phyloP scores from a whole-genome alignment of 495 filamentous ascomycete species.

The Gamarada debralockiae region DNA sequence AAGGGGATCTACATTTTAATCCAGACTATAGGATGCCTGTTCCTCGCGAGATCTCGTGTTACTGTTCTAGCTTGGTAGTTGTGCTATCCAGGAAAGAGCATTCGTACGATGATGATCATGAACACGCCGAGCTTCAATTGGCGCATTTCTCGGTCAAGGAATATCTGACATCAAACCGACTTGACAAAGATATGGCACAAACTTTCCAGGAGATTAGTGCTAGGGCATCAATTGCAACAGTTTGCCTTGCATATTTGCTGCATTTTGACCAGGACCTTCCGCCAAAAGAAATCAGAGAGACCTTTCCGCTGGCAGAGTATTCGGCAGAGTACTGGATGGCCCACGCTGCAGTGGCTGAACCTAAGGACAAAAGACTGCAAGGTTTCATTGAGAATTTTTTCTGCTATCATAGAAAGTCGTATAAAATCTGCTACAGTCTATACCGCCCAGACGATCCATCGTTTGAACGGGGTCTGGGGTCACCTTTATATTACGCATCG shows the following conservation, averaged over 20 bases:
- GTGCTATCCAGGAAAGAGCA: too few relatives aligned
- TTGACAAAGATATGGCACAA: neutral
- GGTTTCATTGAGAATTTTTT: conserved; percentile 9
- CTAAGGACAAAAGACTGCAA: conserved; percentile 3
- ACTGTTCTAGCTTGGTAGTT: conserved; percentile 28
- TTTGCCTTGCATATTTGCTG: conserved; percentile 31
- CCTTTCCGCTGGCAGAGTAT: conserved; percentile 26
- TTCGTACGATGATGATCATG: too few relatives aligned
- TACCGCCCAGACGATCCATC: too few relatives aligned
- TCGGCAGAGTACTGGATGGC: conserved; percentile 26
- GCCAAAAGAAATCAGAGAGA: conserved; percentile 13
- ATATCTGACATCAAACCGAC: conserved; percentile 27
- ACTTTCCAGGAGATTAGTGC: neutral
- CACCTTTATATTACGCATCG: too few relatives aligned
- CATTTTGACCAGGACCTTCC: conserved; percentile 9
- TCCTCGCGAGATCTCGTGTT: conserved; percentile 22
- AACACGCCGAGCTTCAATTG: too few relatives aligned
- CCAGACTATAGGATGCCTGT: conserved; percentile 17
- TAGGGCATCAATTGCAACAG: conserved; percentile 23
- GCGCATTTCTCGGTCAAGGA: conserved; percentile 40
- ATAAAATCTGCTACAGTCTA: conserved; percentile 16
- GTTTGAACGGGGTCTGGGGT: too few relatives aligned
- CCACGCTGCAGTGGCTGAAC: conserved; percentile 14
- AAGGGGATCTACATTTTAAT: conserved; percentile 17
- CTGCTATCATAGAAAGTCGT: neutral